A percentile compares a stretch with the other conserved stretches of the same genome.
Evolutionary conservation across 2,329 filamentous ascomycete genomes (phyloP).

Genomic region (Neonectria ditissima): DNA sequence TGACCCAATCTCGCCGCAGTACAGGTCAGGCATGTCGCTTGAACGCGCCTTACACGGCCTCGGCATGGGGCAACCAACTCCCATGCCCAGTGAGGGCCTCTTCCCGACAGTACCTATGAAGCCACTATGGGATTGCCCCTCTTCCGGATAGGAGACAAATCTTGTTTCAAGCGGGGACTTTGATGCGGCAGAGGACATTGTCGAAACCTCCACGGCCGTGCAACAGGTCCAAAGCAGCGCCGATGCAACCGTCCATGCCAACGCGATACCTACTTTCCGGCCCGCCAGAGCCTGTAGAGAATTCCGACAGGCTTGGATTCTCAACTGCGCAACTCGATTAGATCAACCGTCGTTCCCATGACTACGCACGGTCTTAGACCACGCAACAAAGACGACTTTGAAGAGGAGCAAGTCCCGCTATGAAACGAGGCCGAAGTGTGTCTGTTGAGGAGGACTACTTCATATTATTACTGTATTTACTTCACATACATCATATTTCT

Average conservation of each 20-base stretch:
- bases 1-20: not conserved
- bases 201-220: not conserved
- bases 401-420: too few species aligned
- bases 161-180: not conserved
- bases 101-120: not conserved
- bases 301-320: not conserved
- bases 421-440: too few species aligned
- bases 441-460: too few species aligned
- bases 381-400: too few species aligned
- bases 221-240: not conserved
- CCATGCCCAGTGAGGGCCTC: not conserved
- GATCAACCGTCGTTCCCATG: not conserved
- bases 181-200: not conserved
- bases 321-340: not conserved
- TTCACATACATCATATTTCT: too few species aligned
- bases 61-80: not conserved
- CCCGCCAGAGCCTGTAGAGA: too few species aligned
- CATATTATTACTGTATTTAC: too few species aligned
- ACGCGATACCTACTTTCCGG: not conserved
- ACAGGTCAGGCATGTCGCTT: not conserved
- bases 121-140: not conserved
- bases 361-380: too few species aligned
- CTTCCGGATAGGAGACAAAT: not conserved
- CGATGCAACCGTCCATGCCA: not conserved
- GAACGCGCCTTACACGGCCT: constrained; percentile 1